Evolutionary conservation across 371 early-diverging fungal genomes (phyloP).

Genomic region (Mucor plumbeus): DNA sequence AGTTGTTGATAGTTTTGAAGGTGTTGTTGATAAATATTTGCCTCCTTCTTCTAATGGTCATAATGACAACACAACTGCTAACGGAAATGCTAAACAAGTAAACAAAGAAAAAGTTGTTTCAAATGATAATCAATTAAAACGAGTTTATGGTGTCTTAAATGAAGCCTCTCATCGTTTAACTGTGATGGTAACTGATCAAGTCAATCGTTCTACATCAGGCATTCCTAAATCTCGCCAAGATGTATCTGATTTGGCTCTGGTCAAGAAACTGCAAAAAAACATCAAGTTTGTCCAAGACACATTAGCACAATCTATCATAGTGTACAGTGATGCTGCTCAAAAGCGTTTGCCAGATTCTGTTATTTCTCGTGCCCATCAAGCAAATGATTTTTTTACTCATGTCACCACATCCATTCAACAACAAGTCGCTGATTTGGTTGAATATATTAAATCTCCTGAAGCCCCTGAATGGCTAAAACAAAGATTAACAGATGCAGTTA

Average conservation of each 20-base stretch:
- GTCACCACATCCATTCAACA: slow-evolving; percentile 23
- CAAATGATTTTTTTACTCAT: slow-evolving; percentile 25
- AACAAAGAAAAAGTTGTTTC: slow-evolving; percentile 37
- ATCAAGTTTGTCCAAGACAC: slow-evolving; percentile 39
- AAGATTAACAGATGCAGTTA: slow-evolving; percentile 44
- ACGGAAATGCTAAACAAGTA: slow-evolving; percentile 1
- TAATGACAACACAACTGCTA: background rate
- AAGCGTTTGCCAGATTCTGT: slow-evolving; percentile 37
- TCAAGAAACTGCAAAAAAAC: slow-evolving; percentile 31
- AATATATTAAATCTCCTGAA: slow-evolving; percentile 49
- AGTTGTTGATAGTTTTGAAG: slow-evolving; percentile 54
- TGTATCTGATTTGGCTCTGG: slow-evolving; percentile 21
- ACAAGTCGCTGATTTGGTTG: slow-evolving; percentile 35
- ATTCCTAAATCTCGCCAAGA: slow-evolving; percentile 44
- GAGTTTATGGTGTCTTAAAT: slow-evolving; percentile 44
- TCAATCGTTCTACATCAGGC: slow-evolving; percentile 18
- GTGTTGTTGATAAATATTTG: slow-evolving; percentile 56
- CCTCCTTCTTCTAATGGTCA: slow-evolving; percentile 24
- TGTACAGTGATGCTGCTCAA: slow-evolving; percentile 40
- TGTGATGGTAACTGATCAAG: slow-evolving; percentile 33
- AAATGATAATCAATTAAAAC: slow-evolving; percentile 37
- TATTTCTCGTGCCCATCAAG: slow-evolving; percentile 27
- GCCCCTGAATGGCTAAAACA: slow-evolving; percentile 56
- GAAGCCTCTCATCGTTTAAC: slow-evolving; percentile 40
- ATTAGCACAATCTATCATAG: slow-evolving; percentile 27